phyloP scores from a whole-genome alignment of 352 stramenopile genomes.

The Elongisporangium undulatum region DNA sequence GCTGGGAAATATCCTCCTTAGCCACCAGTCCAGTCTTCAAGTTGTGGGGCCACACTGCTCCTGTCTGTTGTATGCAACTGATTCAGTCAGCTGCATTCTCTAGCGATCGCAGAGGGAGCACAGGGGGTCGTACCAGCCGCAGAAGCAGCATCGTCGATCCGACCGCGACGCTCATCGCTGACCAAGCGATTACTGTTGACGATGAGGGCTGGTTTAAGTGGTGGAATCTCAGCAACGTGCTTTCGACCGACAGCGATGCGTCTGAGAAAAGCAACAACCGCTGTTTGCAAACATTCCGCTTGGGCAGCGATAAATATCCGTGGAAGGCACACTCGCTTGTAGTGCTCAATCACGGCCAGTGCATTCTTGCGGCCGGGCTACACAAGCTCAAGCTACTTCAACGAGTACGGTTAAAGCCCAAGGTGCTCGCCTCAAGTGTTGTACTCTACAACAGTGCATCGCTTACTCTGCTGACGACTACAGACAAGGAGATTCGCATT shows the following conservation, averaged over 20 bases:
- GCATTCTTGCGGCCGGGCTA: conserved; percentile 43
- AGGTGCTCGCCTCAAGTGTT: conserved; percentile 48
- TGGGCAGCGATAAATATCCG: conserved; percentile 65
- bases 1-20: conserved; percentile 65
- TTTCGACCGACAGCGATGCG: conserved; percentile 61
- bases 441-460: conserved; percentile 67
- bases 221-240: conserved; percentile 66
- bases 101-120: not conserved
- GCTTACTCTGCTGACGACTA: conserved; percentile 64
- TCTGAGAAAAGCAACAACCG: conserved; percentile 46
- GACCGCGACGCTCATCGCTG: conserved; percentile 27
- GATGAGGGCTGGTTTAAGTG: conserved; percentile 83
- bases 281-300: conserved; percentile 62
- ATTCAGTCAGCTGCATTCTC: conserved; percentile 32
- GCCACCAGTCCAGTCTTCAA: conserved; percentile 61
- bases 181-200: conserved; percentile 74
- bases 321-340: conserved; percentile 64
- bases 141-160: conserved; percentile 7
- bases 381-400: conserved; percentile 77
- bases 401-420: conserved; percentile 56
- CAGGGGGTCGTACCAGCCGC: not conserved
- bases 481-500: conserved; percentile 58
- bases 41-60: conserved; percentile 60
- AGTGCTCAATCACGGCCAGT: conserved; percentile 60
- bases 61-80: conserved; percentile 64